A percentile compares a stretch with the other conserved stretches of the same genome.
phyloP scores from a whole-genome alignment of 805 yeast genomes.

The Soucietia sequanensis region DNA sequence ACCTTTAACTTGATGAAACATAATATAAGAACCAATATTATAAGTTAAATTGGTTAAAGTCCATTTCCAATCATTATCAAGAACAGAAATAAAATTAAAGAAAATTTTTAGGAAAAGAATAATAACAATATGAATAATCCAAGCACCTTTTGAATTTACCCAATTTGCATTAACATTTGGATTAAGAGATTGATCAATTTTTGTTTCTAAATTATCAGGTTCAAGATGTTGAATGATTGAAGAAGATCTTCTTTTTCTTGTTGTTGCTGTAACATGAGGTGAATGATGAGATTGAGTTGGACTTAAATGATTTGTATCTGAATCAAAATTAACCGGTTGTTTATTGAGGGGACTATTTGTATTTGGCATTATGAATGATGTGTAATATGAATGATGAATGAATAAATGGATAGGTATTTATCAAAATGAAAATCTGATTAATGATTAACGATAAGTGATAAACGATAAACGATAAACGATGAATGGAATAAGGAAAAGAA shows the following conservation, averaged over 20 bases:
- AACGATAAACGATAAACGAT: no score
- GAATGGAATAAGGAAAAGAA: background rate
- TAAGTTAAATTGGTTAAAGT: constrained; percentile 88
- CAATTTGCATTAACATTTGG: constrained; percentile 93
- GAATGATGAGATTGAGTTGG: constrained; percentile 22
- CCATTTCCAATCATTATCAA: constrained; percentile 86
- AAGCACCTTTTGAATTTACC: constrained; percentile 96
- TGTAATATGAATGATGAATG: background rate
- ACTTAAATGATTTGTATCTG: constrained; percentile 12
- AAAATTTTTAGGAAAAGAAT: constrained; percentile 71
- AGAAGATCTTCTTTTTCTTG: constrained; percentile 72
- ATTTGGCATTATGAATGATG: no score
- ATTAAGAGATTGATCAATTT: constrained; percentile 83
- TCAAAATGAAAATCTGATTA: no score
- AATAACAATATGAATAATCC: constrained; percentile 88
- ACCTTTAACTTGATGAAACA: constrained; percentile 96
- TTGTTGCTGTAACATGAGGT: constrained; percentile 16
- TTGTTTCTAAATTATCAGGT: constrained; percentile 89
- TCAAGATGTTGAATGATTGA: constrained; percentile 87
- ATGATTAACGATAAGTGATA: no score
- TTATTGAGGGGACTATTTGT: no score
- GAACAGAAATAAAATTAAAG: constrained; percentile 77
- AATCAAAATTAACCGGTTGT: background rate
- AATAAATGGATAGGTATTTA: background rate
- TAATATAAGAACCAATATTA: constrained; percentile 86